Evolutionary conservation across 805 yeast species (phyloP), one percentile per base, ranked within the genome.

Genomic region (Candida ulmi): DNA sequence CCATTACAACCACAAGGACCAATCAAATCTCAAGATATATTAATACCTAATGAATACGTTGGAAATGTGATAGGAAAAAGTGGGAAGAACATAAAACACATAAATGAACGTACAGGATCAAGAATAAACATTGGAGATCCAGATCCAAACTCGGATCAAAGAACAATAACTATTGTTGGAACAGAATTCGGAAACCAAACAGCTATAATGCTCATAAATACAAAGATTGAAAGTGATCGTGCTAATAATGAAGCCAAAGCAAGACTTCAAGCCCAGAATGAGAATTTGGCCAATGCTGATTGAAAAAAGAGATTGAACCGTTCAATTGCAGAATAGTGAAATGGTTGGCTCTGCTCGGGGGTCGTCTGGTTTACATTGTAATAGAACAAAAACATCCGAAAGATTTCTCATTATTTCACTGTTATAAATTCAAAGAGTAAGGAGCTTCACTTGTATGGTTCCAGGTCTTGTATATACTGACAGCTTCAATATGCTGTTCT

Each of bases 11-110:
- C n/a, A 8, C 34, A 33, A 23, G 54, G 50, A 27, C 61, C 52
- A 26, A 60, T 74, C 51, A 69, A 74, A 39, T 72, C 78, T 39
- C 86, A 84, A 59, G 90, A 83, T 43, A 69, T 87, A 4, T 80
- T 65, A 48, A 87, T 88, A 33, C 88, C 95, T 18, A 80, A 81
- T 54, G 76, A 76, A 28, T 82, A 73, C 59, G 88, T 88, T 30
- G 96, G 96, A 1, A 76, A 85, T 30, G 80, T 88, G 21, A 88
- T 88, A 43, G 96, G 96, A 1, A 85, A 80, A 60, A 87, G 88
- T 25, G 96, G 96, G 16, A 78, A 83, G 52, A 83, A 81, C 50
- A 81, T 88, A 42, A 83, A 80, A 52, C 87, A 83, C 45, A 80
- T 88, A 36, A 73, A 91, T 45, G 80, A 79, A 43, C 69, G 76